Base-by-base conservation (phyloP, 1,284 basidiomycete genomes). In the Mycosarcoma mackinlayi region DNA sequence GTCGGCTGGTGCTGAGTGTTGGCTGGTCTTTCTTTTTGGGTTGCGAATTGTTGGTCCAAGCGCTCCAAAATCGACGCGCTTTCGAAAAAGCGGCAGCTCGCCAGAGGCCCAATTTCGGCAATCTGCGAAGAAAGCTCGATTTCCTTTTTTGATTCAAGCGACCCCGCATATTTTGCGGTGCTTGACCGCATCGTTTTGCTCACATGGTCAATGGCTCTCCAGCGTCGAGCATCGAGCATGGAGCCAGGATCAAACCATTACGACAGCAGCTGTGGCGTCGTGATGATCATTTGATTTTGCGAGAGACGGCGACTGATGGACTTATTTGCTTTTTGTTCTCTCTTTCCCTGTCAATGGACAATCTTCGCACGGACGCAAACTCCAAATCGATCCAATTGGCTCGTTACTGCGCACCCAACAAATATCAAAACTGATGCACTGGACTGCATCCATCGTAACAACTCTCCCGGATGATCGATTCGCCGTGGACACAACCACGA, bases 321-420 rank as follows among this genome's bases (percentile, higher is more conserved):
- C 24, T 19, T 8, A 16, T 21, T 31, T 27, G 18, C 38, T 23
- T 34, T 34, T 10, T 23, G 50, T 30, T 21, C 18, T 31, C 8
- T 21, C 40, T 35, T 41, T 40, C 21, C n/a, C n/a, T 4, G 27
- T 46, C 19, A 16, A 30, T 25, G 21, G 14, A 23, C 30, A 55
- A 38, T 35, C 82, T 76, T 79, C 80, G 83, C 75, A 83, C 84
- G 73, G 82, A 83, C 70, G n/a, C n/a, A n/a, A n/a, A n/a, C n/a
- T n/a, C n/a, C n/a, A n/a, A n/a, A n/a, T 83, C 83, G 33, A 51
- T n/a, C 28, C 13, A 31, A 14, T 10, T 19, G 41, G 53, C 50
- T 28, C n/a, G 30, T 30, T 31, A n/a, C n/a, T 47, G 38, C 51
- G 23, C 14, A 23, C 45, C 51, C 52, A 56, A 58, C 54, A 54